phyloP scores from a whole-genome alignment of 2,329 filamentous ascomycete species.

The Trichoderma pleuroti region DNA sequence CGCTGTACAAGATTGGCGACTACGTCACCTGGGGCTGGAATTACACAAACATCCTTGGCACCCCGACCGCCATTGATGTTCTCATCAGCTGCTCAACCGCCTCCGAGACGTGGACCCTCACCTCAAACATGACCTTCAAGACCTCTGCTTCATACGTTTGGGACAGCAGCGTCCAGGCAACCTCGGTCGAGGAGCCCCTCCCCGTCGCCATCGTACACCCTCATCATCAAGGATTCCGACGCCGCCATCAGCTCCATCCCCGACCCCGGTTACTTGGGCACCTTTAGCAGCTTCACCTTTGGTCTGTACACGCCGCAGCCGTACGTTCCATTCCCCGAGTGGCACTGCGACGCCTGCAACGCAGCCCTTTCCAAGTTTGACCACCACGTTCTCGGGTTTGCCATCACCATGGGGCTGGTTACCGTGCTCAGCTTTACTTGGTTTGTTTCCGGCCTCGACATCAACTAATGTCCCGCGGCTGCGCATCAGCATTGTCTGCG shows the following conservation, averaged over 20 bases:
- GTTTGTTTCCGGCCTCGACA: slow-evolving; percentile 55
- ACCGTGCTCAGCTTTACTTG: slow-evolving; percentile 61
- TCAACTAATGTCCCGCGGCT: slow-evolving; percentile 26
- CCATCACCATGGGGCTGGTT: slow-evolving; percentile 51
- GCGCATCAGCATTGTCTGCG: not conserved
- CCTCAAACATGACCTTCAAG: slow-evolving; percentile 59
- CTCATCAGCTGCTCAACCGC: slow-evolving; percentile 53
- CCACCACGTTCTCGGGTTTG: slow-evolving; percentile 47
- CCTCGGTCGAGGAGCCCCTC: slow-evolving; percentile 45
- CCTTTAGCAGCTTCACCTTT: slow-evolving; percentile 49
- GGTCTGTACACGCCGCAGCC: slow-evolving; percentile 53
- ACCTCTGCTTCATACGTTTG: slow-evolving; percentile 52
- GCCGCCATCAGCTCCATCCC: slow-evolving; percentile 47
- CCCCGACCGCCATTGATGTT: slow-evolving; percentile 59
- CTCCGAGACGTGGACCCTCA: slow-evolving; percentile 56
- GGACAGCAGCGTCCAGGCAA: slow-evolving; percentile 54
- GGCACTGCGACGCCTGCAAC: slow-evolving; percentile 58
- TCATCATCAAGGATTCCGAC: slow-evolving; percentile 60
- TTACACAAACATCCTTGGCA: slow-evolving; percentile 58
- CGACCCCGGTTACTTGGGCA: slow-evolving; percentile 53
- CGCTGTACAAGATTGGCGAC: slow-evolving; percentile 59
- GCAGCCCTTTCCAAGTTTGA: slow-evolving; percentile 47
- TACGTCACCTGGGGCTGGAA: slow-evolving; percentile 61
- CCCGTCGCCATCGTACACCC: slow-evolving; percentile 55
- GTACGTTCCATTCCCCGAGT: slow-evolving; percentile 51